Evolutionary conservation across 768 basidiomycete species (phyloP), one percentile per base, ranked within the genome.

Genomic region (Psilocybe cubensis): DNA sequence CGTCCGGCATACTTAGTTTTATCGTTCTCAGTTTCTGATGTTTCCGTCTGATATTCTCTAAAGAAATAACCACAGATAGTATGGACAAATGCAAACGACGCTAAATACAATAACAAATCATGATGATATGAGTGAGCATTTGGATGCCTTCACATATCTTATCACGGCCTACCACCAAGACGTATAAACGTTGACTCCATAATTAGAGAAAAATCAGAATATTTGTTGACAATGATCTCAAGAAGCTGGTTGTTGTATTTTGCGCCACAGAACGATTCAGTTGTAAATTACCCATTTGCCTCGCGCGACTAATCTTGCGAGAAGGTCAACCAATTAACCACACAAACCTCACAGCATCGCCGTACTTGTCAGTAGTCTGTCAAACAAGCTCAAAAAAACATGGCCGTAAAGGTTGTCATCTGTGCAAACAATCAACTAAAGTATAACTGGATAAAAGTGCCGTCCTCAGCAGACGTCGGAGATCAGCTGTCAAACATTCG

Each of bases 1-100:
- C 56, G 49, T 33, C 56, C 56, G 56, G 45, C 23, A 44, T 44
- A 17, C 12, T 35, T 42, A 20, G 29, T n/a, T 18, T 50, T 35
- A 24, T 18, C 12, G n/a, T 38, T 20, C 24, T 10, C 21, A 40
- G 9, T 25, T 38, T 11, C 14, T 38, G 5, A 11, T 14, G 14
- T 38, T 38, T 38, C 14, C 31, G 12, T 7, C 6, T 33, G 7
- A 33, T 33, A 33, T 33, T 33, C 31, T 33, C 31, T 11, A 38
- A 38, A 38, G 12, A 11, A 38, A 17, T 12, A 38, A 1, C n/a
- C n/a, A 6, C n/a, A n/a, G n/a, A n/a, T n/a, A n/a, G n/a, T n/a
- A n/a, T n/a, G n/a, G n/a, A n/a, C n/a, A n/a, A n/a, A n/a, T n/a
- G n/a, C n/a, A n/a, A n/a, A n/a, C n/a, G n/a, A n/a, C n/a, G n/a